A percentile compares a stretch with the other conserved stretches of the same genome.
phyloP scores from a whole-genome alignment of 345 rosid genomes.

The Populus deltoides region DNA sequence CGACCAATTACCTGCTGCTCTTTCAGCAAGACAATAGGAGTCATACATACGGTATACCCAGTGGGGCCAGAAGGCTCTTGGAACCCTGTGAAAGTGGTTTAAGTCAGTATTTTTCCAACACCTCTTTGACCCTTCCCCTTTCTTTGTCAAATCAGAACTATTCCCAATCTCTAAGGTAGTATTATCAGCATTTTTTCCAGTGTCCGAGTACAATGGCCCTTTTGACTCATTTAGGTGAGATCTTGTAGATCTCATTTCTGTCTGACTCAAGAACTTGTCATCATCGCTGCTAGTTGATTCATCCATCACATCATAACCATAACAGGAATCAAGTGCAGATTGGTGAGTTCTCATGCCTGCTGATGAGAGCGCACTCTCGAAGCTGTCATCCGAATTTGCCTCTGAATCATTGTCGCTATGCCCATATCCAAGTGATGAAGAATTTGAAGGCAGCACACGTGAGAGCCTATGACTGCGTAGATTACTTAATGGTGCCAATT shows the following conservation, averaged over 20 bases:
- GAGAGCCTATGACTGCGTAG: constrained; percentile 25
- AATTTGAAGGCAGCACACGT: constrained; percentile 25
- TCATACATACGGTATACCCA: constrained; percentile 91
- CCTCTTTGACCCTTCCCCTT: constrained; percentile 32
- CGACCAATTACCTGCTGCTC: constrained; percentile 67
- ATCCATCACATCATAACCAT: constrained; percentile 38
- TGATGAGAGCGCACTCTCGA: constrained; percentile 72
- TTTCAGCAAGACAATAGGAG: constrained; percentile 77
- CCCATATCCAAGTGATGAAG: constrained; percentile 35
- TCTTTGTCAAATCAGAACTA: constrained; percentile 28
- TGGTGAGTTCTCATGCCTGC: constrained; percentile 62
- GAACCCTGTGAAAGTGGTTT: constrained; percentile 39
- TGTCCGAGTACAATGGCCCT: constrained; percentile 27
- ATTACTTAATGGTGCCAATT: constrained; percentile 46
- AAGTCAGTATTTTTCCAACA: constrained; percentile 30
- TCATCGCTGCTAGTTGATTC: constrained; percentile 74
- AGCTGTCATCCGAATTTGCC: constrained; percentile 68
- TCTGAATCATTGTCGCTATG: constrained; percentile 50
- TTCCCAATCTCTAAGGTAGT: constrained; percentile 26
- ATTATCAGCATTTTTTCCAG: constrained; percentile 23
- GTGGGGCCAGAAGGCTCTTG: constrained; percentile 78
- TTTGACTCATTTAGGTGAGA: constrained; percentile 25
- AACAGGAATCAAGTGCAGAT: constrained; percentile 46
- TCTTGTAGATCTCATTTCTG: constrained; percentile 35
- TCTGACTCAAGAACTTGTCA: constrained; percentile 35